A percentile compares a stretch with the other conserved stretches of the same genome.
Evolutionary conservation across 768 basidiomycete genomes (phyloP).

Genomic region (Rhodotorula diobovata): DNA sequence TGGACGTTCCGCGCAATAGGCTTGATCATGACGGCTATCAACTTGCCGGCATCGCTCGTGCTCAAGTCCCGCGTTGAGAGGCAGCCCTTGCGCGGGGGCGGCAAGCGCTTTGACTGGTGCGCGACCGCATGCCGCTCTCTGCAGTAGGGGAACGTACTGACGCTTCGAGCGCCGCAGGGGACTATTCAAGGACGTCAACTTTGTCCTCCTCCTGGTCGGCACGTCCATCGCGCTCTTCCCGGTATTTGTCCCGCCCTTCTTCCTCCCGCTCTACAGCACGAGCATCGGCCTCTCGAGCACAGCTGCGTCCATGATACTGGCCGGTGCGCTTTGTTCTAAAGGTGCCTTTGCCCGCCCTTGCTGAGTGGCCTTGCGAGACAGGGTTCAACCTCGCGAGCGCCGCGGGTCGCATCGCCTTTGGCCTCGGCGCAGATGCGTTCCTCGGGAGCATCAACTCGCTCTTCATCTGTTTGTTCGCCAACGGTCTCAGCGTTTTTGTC

Average conservation of each 20-base stretch:
- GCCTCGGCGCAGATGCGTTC: constrained; percentile 39
- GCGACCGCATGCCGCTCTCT: too few relatives aligned
- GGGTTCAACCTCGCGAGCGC: constrained; percentile 45
- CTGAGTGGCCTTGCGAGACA: not conserved
- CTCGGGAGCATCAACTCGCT: constrained; percentile 44
- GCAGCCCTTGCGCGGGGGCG: constrained; percentile 3
- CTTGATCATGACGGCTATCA: constrained; percentile 26
- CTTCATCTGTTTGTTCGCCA: constrained; percentile 36
- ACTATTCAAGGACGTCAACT: constrained; percentile 37
- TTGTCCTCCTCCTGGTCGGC: constrained; percentile 33
- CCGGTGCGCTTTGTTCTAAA: not conserved
- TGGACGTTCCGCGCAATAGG: constrained; percentile 44
- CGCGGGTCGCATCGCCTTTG: constrained; percentile 41
- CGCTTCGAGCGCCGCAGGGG: constrained; percentile 6
- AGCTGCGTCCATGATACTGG: constrained; percentile 34
- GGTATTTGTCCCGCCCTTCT: constrained; percentile 44
- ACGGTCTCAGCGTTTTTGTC: constrained; percentile 37
- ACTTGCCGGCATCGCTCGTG: constrained; percentile 6
- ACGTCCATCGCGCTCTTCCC: constrained; percentile 40
- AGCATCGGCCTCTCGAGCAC: constrained; percentile 36
- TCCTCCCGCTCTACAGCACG: constrained; percentile 43
- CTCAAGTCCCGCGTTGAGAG: constrained; percentile 1
- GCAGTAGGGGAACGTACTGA: not conserved
- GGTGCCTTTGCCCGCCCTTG: too few relatives aligned
- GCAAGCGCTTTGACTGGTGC: constrained; percentile 39